Evolutionary conservation across 768 basidiomycete genomes (phyloP).

Genomic region (Leccinum boreale): DNA sequence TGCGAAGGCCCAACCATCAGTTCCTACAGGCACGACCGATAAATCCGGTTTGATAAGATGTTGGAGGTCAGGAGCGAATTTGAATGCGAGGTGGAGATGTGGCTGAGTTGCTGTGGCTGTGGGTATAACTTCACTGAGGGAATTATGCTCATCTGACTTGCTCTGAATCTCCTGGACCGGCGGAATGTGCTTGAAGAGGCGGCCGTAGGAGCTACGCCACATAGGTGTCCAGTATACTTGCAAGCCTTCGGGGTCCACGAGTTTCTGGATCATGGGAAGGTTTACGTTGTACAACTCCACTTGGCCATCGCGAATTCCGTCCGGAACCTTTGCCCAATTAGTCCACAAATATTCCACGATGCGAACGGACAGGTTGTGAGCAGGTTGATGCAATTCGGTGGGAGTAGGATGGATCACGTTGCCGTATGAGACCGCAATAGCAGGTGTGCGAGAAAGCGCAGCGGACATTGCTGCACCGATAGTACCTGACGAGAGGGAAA

Average conservation of each 20-base stretch:
- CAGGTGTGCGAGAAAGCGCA: slow-evolving; percentile 63
- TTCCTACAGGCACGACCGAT: slow-evolving; percentile 64
- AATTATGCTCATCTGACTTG: slow-evolving; percentile 43
- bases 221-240: slow-evolving; percentile 77
- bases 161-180: slow-evolving; percentile 16
- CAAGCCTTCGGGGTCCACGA: slow-evolving; percentile 57
- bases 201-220: slow-evolving; percentile 84
- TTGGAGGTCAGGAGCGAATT: slow-evolving; percentile 72
- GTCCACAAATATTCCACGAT: slow-evolving; percentile 76
- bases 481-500: slow-evolving; percentile 88
- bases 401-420: slow-evolving; percentile 72
- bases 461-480: slow-evolving; percentile 88
- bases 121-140: slow-evolving; percentile 18
- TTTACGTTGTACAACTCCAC: slow-evolving; percentile 87
- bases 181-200: slow-evolving; percentile 61
- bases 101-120: slow-evolving; percentile 12
- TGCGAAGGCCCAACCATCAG: slow-evolving; percentile 78
- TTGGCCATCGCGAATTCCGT: slow-evolving; percentile 55
- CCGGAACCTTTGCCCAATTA: slow-evolving; percentile 77
- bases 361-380: slow-evolving; percentile 61
- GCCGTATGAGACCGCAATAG: slow-evolving; percentile 89
- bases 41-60: slow-evolving; percentile 59
- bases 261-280: slow-evolving; percentile 72
- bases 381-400: slow-evolving; percentile 55
- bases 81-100: slow-evolving; percentile 55